These are phyloP conservation scores for Leccinum fuscescens DNA, from an alignment of 1,284 basidiomycete genomes.

Conservation along the genomic window DNA sequence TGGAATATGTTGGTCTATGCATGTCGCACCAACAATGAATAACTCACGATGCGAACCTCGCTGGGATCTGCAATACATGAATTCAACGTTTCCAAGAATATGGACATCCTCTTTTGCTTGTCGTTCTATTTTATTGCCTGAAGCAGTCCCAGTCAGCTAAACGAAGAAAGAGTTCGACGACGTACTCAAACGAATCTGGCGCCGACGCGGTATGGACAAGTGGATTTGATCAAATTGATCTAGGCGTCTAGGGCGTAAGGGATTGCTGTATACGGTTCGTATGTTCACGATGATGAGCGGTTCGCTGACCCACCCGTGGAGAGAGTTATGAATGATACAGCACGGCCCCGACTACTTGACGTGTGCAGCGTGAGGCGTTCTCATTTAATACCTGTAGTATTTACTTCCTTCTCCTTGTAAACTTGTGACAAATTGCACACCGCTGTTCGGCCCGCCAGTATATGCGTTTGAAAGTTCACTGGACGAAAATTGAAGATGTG, in stretches of 20 bases:
- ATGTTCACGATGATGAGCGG: not conserved
- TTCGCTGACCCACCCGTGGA: slow-evolving; percentile 2
- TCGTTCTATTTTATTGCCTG: slow-evolving; percentile 8
- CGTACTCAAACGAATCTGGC: slow-evolving; percentile 8
- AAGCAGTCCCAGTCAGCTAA: not conserved
- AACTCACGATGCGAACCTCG: slow-evolving; percentile 17
- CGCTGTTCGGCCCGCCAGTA: not conserved
- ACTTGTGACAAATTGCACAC: slow-evolving; percentile 7
- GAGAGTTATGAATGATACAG: slow-evolving; percentile 9
- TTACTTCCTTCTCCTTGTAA: slow-evolving; percentile 8
- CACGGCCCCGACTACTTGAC: not conserved
- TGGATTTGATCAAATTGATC: slow-evolving; percentile 8
- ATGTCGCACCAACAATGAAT: not conserved
- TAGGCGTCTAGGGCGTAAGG: slow-evolving; percentile 8
- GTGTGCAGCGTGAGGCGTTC: not conserved
- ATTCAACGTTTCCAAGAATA: slow-evolving; percentile 16
- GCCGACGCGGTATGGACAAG: not conserved
- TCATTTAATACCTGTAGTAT: slow-evolving; percentile 2
- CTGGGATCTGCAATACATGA: slow-evolving; percentile 24
- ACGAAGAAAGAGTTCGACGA: not conserved
- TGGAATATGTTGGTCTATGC: not conserved
- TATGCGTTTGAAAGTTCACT: not conserved
- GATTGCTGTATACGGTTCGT: not conserved
- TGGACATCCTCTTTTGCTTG: slow-evolving; percentile 8
- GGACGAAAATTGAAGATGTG: not conserved